Evolutionary conservation across 2,329 filamentous ascomycete species (phyloP).

Genomic region (Ceratocystiopsis sp.): DNA sequence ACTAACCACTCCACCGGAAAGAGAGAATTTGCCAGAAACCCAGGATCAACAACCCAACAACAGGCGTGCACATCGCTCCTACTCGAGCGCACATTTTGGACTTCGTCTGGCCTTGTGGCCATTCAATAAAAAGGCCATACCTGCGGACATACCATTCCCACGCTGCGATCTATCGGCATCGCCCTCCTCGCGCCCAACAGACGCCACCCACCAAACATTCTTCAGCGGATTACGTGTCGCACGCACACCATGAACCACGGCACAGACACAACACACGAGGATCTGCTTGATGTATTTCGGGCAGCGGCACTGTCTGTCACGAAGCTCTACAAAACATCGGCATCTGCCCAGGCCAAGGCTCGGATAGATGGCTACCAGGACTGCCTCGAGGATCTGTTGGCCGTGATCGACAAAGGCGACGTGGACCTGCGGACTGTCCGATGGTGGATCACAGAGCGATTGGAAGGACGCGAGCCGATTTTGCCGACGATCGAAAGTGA

Average conservation of each 20-base stretch:
- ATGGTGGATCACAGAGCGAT: conserved; percentile 50
- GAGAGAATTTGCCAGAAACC: too few species aligned
- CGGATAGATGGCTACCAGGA: conserved; percentile 80
- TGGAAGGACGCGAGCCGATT: conserved; percentile 43
- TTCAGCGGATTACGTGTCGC: too few species aligned
- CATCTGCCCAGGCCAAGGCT: conserved; percentile 57
- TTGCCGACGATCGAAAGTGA: conserved; percentile 28
- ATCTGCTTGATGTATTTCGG: conserved; percentile 78
- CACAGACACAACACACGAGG: conserved; percentile 26
- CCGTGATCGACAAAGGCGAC: conserved; percentile 66
- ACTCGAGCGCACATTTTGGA: too few species aligned
- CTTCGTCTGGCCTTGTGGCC: too few species aligned
- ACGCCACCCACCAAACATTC: not conserved
- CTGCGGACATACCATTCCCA: too few species aligned
- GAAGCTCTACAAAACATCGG: conserved; percentile 87
- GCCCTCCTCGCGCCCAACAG: too few species aligned
- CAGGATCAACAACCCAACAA: too few species aligned
- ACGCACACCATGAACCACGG: not conserved
- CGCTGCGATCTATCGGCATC: too few species aligned
- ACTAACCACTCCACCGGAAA: too few species aligned
- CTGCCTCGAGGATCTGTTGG: conserved; percentile 76
- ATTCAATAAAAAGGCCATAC: too few species aligned
- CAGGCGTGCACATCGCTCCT: too few species aligned
- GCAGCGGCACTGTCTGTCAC: conserved; percentile 85
- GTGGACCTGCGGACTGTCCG: conserved; percentile 54